phyloP scores from a whole-genome alignment of 192 early-diverging fungal species.

The Podila horticola region DNA sequence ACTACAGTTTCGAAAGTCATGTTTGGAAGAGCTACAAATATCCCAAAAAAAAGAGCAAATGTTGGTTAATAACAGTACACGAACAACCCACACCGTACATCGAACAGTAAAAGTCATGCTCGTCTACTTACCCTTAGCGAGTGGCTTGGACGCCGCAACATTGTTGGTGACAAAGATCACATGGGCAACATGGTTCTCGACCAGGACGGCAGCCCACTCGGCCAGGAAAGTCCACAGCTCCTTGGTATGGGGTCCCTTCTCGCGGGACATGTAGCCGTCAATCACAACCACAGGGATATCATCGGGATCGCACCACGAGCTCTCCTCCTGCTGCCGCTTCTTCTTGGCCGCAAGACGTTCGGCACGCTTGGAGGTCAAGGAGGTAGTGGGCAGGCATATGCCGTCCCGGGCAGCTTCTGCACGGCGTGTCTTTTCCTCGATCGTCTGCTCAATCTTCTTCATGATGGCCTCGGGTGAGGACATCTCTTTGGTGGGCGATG shows the following conservation, averaged over 20 bases:
- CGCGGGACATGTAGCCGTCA: conserved; percentile 86
- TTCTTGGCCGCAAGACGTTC: conserved; percentile 4
- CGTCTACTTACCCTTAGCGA: conserved; percentile 82
- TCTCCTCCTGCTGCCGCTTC: conserved; percentile 10
- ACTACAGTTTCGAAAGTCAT: conserved; percentile 74
- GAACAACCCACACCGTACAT: no score
- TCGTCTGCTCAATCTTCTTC: conserved; percentile 36
- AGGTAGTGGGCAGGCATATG: neutral
- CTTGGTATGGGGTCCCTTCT: conserved; percentile 64
- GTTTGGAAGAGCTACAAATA: conserved; percentile 67
- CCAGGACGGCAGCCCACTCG: conserved; percentile 87
- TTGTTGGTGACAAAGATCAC: conserved; percentile 89
- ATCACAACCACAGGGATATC: conserved; percentile 91
- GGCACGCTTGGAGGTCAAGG: neutral
- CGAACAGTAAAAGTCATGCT: no score
- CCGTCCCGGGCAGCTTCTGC: neutral
- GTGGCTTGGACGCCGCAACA: conserved; percentile 68
- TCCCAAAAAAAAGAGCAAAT: neutral
- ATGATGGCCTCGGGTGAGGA: conserved; percentile 54
- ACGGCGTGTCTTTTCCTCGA: conserved; percentile 32
- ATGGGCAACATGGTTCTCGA: conserved; percentile 91
- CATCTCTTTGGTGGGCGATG: conserved; percentile 53
- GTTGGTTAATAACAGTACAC: no score
- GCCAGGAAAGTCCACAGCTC: conserved; percentile 78
- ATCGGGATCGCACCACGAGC: conserved; percentile 50